A percentile compares a stretch with the other conserved stretches of the same genome.
These are phyloP conservation scores for Cryptococcus depauperatus DNA, from an alignment of 1,284 basidiomycete species.

Conservation along the genomic window DNA sequence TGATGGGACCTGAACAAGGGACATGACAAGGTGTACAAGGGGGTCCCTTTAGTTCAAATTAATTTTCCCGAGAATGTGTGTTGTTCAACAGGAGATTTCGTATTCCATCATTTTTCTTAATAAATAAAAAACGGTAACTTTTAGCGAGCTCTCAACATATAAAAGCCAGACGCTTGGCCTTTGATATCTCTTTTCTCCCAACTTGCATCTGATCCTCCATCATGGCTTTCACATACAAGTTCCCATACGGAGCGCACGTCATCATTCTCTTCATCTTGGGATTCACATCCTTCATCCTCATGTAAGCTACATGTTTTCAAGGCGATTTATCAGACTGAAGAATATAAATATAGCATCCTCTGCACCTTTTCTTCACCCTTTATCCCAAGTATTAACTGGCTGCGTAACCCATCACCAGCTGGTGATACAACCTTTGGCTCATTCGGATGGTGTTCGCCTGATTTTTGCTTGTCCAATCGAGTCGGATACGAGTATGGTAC, in stretches of 20 bases:
- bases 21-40: too few relatives aligned
- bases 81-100: too few relatives aligned
- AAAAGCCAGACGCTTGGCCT: too few relatives aligned
- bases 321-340: neutral
- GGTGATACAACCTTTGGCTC: slow-evolving; percentile 30
- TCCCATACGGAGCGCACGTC: slow-evolving; percentile 39
- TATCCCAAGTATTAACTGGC: slow-evolving; percentile 35
- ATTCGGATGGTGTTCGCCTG: slow-evolving; percentile 38
- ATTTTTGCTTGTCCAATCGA: slow-evolving; percentile 21
- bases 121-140: too few relatives aligned
- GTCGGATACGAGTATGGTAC: slow-evolving; percentile 37
- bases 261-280: slow-evolving; percentile 33
- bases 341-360: slow-evolving; percentile 25
- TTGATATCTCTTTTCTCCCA: too few relatives aligned
- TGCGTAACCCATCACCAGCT: slow-evolving; percentile 14
- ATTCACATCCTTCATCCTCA: slow-evolving; percentile 30
- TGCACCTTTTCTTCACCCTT: slow-evolving; percentile 42
- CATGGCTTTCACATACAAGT: neutral
- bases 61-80: too few relatives aligned
- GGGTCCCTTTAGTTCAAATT: too few relatives aligned
- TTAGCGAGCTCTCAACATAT: too few relatives aligned
- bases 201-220: slow-evolving; percentile 6
- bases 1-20: too few relatives aligned
- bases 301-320: slow-evolving; percentile 20
- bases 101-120: too few relatives aligned